These are phyloP conservation scores for Pseudogymnoascus sp. DNA, from an alignment of 2,329 filamentous ascomycete species.

Conservation along the genomic window DNA sequence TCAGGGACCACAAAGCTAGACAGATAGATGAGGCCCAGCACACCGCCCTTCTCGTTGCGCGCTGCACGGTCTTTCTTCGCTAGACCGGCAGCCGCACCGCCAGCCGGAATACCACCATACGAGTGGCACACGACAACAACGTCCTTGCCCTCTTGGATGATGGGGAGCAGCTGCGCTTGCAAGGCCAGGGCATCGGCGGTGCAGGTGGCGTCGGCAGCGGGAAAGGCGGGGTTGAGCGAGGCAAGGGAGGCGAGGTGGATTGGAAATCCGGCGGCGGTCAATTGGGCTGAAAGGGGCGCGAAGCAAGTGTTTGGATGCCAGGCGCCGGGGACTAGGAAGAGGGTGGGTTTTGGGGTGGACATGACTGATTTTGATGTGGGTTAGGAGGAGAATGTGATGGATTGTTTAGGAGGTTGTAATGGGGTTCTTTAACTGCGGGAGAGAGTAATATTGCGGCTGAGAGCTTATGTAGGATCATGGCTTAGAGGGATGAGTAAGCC, in stretches of 20 bases:
- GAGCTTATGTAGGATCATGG: not conserved
- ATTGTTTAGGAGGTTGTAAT: not conserved
- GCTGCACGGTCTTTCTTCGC: not conserved
- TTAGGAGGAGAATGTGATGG: not conserved
- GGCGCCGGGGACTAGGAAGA: constrained; percentile 40
- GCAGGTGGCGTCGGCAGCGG: not conserved
- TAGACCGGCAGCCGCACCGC: constrained; percentile 13
- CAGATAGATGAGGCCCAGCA: not conserved
- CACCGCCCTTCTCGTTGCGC: not conserved
- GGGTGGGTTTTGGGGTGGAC: constrained; percentile 22
- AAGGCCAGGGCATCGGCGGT: constrained; percentile 4
- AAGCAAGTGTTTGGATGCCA: constrained; percentile 32
- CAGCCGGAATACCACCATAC: constrained; percentile 31
- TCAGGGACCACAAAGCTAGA: not conserved
- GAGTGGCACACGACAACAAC: constrained; percentile 33
- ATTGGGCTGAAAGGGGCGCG: not conserved
- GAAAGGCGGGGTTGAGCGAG: not conserved
- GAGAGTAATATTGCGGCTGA: not conserved
- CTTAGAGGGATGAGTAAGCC: not conserved
- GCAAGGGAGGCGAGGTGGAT: constrained; percentile 3
- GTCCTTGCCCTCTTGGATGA: constrained; percentile 26
- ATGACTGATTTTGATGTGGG: not conserved
- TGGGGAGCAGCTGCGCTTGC: not conserved
- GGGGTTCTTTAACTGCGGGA: not conserved
- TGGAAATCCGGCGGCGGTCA: not conserved